These are phyloP conservation scores for Celoporthe dispersa DNA, from an alignment of 2,329 filamentous ascomycete genomes.

Conservation along the genomic window DNA sequence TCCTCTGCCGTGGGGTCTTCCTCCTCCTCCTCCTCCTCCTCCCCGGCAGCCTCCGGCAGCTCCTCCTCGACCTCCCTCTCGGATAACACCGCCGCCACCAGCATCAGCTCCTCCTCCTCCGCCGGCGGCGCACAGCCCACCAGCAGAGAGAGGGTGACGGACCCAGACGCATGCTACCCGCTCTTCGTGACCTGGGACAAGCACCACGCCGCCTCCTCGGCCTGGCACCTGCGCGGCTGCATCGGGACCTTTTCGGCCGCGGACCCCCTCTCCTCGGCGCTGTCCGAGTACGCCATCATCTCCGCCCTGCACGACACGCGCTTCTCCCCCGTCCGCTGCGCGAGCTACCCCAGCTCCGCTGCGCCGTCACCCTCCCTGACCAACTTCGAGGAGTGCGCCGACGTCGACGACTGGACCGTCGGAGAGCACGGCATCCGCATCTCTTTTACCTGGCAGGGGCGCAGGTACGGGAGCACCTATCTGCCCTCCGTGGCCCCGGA, in stretches of 20 bases:
- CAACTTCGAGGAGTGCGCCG: conserved; percentile 76
- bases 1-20: conserved; percentile 21
- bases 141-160: conserved; percentile 35
- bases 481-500: conserved; percentile 89
- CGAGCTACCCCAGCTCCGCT: conserved; percentile 64
- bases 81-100: conserved; percentile 40
- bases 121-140: conserved; percentile 36
- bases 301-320: conserved; percentile 70
- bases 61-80: conserved; percentile 37
- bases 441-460: conserved; percentile 74
- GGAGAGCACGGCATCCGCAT: conserved; percentile 88
- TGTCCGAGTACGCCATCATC: conserved; percentile 81
- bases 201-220: conserved; percentile 52
- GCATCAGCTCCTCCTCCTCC: conserved; percentile 37
- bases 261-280: conserved; percentile 71
- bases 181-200: conserved; percentile 97
- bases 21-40: conserved; percentile 23
- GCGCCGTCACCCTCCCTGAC: conserved; percentile 81
- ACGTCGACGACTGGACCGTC: conserved; percentile 82
- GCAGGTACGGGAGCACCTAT: conserved; percentile 84
- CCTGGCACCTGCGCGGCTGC: conserved; percentile 81
- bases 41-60: conserved; percentile 41
- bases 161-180: conserved; percentile 60
- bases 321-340: conserved; percentile 59
- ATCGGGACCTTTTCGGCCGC: conserved; percentile 87